Percentiles rank a stretch among this genome's conserved stretches.
Evolutionary conservation across 2,329 filamentous ascomycete species (phyloP).

Genomic region (Neonectria ditissima): DNA sequence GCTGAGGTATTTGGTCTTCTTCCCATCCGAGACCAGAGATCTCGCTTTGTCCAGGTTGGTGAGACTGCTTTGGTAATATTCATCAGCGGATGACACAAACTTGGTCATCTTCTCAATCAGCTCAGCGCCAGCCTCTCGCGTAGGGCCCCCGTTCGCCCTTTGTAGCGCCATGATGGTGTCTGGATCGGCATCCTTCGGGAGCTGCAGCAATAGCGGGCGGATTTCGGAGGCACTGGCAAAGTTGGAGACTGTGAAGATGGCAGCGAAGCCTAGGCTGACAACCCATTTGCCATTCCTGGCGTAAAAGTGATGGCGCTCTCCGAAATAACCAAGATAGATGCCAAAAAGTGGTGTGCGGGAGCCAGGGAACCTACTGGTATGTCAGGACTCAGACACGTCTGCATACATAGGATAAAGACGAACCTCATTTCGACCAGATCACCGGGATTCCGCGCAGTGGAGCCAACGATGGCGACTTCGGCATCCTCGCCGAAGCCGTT

Average conservation of each 20-base stretch:
- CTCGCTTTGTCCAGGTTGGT: slow-evolving; percentile 61
- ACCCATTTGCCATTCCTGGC: slow-evolving; percentile 64
- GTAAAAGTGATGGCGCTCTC: slow-evolving; percentile 66
- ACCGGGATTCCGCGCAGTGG: slow-evolving; percentile 52
- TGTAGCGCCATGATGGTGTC: slow-evolving; percentile 50
- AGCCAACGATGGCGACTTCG: slow-evolving; percentile 43
- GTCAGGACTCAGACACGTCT: slow-evolving; percentile 32
- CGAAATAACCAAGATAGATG: slow-evolving; percentile 64
- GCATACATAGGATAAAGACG: slow-evolving; percentile 1
- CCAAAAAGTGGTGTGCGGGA: slow-evolving; percentile 62
- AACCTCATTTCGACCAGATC: slow-evolving; percentile 65
- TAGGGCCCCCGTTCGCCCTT: slow-evolving; percentile 55
- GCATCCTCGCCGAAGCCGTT: slow-evolving; percentile 45
- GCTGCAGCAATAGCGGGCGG: slow-evolving; percentile 49
- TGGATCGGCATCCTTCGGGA: slow-evolving; percentile 44
- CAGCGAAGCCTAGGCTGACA: slow-evolving; percentile 55
- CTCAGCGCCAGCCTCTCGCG: slow-evolving; percentile 54
- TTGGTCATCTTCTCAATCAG: slow-evolving; percentile 61
- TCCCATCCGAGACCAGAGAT: slow-evolving; percentile 52
- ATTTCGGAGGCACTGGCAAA: slow-evolving; percentile 60
- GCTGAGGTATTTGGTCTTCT: slow-evolving; percentile 59
- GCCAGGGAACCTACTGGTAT: slow-evolving; percentile 43
- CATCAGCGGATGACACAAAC: slow-evolving; percentile 58
- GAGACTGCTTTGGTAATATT: slow-evolving; percentile 61
- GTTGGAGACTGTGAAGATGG: slow-evolving; percentile 62